These are phyloP conservation scores for Venustampulla echinocandica DNA, from an alignment of 495 filamentous ascomycete genomes.

Conservation along the genomic window DNA sequence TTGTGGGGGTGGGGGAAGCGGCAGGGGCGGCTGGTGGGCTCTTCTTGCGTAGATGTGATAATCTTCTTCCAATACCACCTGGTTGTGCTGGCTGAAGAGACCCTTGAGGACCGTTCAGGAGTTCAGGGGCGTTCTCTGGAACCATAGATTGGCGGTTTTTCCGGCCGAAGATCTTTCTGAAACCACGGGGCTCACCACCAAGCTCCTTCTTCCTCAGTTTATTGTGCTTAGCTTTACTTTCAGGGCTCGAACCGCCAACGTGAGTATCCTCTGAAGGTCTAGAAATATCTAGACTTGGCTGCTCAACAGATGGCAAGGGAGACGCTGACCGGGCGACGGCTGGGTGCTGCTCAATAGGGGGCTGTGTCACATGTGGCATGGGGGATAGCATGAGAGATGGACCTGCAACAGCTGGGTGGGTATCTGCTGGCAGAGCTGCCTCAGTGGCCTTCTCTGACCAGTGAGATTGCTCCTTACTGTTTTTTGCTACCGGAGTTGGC, in stretches of 20 bases:
- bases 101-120: conserved; percentile 24
- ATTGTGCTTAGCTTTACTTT: conserved; percentile 37
- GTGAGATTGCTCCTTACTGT: conserved; percentile 5
- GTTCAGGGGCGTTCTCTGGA: conserved; percentile 37
- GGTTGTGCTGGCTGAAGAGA: conserved; percentile 5
- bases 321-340: too few relatives aligned
- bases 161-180: conserved; percentile 57
- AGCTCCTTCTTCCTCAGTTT: conserved; percentile 48
- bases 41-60: conserved; percentile 21
- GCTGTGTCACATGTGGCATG: too few relatives aligned
- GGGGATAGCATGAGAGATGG: background rate
- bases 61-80: conserved; percentile 14
- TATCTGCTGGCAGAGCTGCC: conserved; percentile 12
- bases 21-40: conserved; percentile 8
- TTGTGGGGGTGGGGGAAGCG: background rate
- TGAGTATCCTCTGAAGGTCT: conserved; percentile 38
- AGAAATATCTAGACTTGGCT: conserved; percentile 3
- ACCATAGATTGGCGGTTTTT: conserved; percentile 44
- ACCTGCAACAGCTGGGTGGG: conserved; percentile 13
- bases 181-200: conserved; percentile 27
- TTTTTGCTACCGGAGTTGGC: conserved; percentile 16
- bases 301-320: background rate
- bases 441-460: conserved; percentile 19
- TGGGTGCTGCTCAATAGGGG: too few relatives aligned
- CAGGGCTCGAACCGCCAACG: conserved; percentile 32